Conservation (phyloP, 1,284 basidiomycete genomes). For the Pterulicium gracile region DNA sequence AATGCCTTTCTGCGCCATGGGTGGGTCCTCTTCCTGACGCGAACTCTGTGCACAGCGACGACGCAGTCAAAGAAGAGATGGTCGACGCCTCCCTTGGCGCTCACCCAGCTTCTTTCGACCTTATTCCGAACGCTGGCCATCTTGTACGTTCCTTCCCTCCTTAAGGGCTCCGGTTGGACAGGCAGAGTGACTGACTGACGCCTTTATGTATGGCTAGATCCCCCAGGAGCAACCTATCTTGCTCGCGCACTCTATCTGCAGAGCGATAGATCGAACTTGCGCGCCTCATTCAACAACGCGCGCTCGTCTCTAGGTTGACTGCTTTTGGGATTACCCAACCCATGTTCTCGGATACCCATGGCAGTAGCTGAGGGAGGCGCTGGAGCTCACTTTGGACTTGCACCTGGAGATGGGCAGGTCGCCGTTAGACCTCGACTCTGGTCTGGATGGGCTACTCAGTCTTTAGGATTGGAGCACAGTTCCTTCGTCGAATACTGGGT, state of each 20-base stretch:
- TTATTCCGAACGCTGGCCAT: not conserved
- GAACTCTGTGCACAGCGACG: not conserved
- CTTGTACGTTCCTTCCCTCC: not conserved
- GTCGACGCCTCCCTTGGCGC: not conserved
- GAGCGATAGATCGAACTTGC: not conserved
- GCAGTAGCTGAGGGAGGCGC: no score
- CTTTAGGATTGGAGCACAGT: no score
- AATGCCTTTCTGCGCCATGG: not conserved
- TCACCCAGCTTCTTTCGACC: not conserved
- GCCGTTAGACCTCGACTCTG: no score
- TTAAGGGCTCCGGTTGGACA: not conserved
- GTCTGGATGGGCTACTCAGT: no score
- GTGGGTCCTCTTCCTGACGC: not conserved
- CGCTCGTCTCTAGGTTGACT: not conserved
- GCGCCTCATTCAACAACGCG: not conserved
- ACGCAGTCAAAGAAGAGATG: not conserved
- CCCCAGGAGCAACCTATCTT: not conserved
- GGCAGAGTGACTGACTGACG: not conserved
- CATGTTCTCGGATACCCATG: no score
- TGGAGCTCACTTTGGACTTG: no score
- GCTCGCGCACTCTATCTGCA: not conserved
- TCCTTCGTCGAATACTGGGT: no score
- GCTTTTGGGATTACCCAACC: no score
- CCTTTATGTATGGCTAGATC: not conserved
- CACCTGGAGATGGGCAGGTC: no score